phyloP scores from a whole-genome alignment of 192 early-diverging fungal species.

The Umbelopsis sp. region DNA sequence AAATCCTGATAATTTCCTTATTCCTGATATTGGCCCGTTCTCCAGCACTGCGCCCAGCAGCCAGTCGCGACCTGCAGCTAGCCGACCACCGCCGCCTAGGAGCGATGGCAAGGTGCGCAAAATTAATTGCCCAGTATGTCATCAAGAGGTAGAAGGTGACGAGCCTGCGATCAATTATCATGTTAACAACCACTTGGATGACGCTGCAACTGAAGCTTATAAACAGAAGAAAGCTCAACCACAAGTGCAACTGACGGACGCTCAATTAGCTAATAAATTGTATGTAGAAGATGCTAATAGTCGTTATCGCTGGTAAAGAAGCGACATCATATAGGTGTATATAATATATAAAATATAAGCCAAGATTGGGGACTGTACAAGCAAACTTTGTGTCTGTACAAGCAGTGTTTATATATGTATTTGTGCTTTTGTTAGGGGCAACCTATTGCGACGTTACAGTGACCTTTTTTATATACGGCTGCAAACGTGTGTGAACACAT shows the following conservation, averaged over 20 bases:
- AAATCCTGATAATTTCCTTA: slow-evolving; percentile 11
- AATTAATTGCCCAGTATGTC: slow-evolving; percentile 33
- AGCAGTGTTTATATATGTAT: no score
- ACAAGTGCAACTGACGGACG: neutral
- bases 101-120: slow-evolving; percentile 23
- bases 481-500: no score
- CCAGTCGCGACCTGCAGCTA: neutral
- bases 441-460: no score
- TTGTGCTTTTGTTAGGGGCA: no score
- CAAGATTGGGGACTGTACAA: no score
- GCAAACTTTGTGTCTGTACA: no score
- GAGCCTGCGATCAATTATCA: slow-evolving; percentile 37
- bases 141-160: slow-evolving; percentile 32
- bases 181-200: slow-evolving; percentile 37
- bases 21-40: neutral
- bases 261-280: neutral
- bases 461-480: no score
- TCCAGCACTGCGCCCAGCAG: neutral
- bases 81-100: neutral
- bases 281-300: slow-evolving; percentile 17
- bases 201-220: neutral
- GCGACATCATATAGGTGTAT: neutral
- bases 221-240: slow-evolving; percentile 9
- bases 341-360: neutral
- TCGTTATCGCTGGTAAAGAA: neutral